phyloP scores from a whole-genome alignment of 2,329 filamentous ascomycete genomes.

The Botrytis elliptica region DNA sequence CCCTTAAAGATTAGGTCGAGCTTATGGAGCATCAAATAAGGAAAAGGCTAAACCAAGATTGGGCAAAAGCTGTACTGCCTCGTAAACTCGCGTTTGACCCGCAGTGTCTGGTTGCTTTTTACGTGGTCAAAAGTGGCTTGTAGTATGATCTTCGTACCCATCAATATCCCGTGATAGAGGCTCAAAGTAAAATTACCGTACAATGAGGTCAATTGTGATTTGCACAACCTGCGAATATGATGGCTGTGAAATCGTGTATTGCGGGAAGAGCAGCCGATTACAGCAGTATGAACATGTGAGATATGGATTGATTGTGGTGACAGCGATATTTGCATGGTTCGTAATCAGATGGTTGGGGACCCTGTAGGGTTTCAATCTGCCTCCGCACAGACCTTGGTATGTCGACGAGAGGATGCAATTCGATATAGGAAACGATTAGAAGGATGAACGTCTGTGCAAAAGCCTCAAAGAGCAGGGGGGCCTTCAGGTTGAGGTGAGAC shows the following conservation, averaged over 20 bases:
- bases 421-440: background rate
- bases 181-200: background rate
- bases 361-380: background rate
- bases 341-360: background rate
- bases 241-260: background rate
- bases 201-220: background rate
- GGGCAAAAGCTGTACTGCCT: background rate
- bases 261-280: background rate
- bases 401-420: background rate
- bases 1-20: background rate
- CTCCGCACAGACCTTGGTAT: constrained; percentile 13
- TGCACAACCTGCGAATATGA: background rate
- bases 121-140: constrained; percentile 7
- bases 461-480: background rate
- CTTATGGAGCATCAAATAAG: background rate
- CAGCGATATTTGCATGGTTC: background rate
- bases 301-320: background rate
- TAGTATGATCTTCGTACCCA: background rate
- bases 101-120: background rate
- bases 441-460: constrained; percentile 6
- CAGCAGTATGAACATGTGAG: background rate
- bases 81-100: constrained; percentile 9
- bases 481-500: background rate
- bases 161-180: background rate
- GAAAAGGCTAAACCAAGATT: background rate